A percentile compares a stretch with the other conserved stretches of the same genome.
phyloP scores from a whole-genome alignment of 2,329 filamentous ascomycete genomes.

The Alternaria rosae region DNA sequence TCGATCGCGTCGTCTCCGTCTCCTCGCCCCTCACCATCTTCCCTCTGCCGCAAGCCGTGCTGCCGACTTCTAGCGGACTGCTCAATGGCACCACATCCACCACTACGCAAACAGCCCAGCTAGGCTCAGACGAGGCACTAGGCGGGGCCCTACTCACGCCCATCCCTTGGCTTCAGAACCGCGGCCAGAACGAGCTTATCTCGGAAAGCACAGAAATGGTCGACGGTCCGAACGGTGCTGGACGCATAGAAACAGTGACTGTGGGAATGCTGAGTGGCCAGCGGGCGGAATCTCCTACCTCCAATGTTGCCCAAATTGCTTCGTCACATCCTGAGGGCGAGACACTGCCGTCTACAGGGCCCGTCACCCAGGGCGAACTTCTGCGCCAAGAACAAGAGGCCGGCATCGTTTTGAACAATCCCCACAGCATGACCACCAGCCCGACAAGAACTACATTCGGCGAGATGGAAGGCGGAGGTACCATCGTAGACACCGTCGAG shows the following conservation, averaged over 20 bases:
- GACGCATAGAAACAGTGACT: constrained; percentile 80
- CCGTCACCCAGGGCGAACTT: constrained; percentile 78
- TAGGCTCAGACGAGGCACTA: constrained; percentile 86
- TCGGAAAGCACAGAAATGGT: constrained; percentile 82
- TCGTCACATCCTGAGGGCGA: constrained; percentile 46
- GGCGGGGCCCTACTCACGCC: constrained; percentile 92
- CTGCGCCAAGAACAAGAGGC: constrained; percentile 86
- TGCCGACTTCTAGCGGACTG: constrained; percentile 56
- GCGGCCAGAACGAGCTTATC: constrained; percentile 65
- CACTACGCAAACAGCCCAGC: constrained; percentile 44
- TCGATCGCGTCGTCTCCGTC: constrained; percentile 89
- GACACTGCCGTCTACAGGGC: constrained; percentile 46
- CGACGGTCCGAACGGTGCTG: constrained; percentile 79
- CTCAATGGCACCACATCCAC: constrained; percentile 68
- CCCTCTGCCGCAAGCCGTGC: constrained; percentile 74
- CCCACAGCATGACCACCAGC: constrained; percentile 38
- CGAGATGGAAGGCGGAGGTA: constrained; percentile 41
- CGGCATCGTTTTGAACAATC: constrained; percentile 71
- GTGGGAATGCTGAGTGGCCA: constrained; percentile 64
- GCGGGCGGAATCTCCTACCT: constrained; percentile 18
- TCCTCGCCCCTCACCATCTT: constrained; percentile 83
- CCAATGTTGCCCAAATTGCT: constrained; percentile 36
- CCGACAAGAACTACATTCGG: constrained; percentile 37
- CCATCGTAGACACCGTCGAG: constrained; percentile 46
- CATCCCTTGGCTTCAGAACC: constrained; percentile 79